phyloP scores from a whole-genome alignment of 2,329 filamentous ascomycete species.

The Alternaria sp. region DNA sequence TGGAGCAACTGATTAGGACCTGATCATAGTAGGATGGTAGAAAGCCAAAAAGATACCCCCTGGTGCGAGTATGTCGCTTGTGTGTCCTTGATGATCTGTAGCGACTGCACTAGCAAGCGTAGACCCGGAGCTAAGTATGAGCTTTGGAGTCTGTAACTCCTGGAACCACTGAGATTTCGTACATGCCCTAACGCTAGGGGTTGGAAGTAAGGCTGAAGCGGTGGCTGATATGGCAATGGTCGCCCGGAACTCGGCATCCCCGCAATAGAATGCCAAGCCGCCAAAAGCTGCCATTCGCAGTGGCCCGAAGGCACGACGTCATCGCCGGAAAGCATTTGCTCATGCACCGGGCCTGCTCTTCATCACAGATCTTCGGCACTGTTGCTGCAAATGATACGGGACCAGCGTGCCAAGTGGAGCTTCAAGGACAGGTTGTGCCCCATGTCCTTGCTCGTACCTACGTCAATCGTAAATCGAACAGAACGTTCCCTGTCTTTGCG shows the following conservation, averaged over 20 bases:
- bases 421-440: conserved; percentile 16
- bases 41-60: conserved; percentile 22
- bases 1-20: conserved; percentile 64
- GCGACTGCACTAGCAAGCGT: background rate
- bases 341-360: conserved; percentile 8
- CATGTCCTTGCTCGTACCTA: conserved; percentile 26
- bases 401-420: conserved; percentile 29
- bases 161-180: background rate
- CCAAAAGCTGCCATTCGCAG: conserved; percentile 23
- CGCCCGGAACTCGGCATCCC: conserved; percentile 22
- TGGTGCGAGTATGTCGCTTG: conserved; percentile 5
- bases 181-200: background rate
- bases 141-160: background rate
- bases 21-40: conserved; percentile 6
- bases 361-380: conserved; percentile 30
- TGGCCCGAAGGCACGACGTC: conserved; percentile 33
- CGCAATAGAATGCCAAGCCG: conserved; percentile 21
- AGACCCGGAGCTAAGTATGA: background rate
- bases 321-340: conserved; percentile 25
- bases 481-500: conserved; percentile 21
- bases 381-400: conserved; percentile 23
- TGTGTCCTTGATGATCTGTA: background rate
- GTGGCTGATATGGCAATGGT: background rate
- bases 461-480: conserved; percentile 35
- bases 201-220: conserved; percentile 5